Evolutionary conservation across 805 yeast species (phyloP).

Genomic region (Komagataella kurtzmanii): DNA sequence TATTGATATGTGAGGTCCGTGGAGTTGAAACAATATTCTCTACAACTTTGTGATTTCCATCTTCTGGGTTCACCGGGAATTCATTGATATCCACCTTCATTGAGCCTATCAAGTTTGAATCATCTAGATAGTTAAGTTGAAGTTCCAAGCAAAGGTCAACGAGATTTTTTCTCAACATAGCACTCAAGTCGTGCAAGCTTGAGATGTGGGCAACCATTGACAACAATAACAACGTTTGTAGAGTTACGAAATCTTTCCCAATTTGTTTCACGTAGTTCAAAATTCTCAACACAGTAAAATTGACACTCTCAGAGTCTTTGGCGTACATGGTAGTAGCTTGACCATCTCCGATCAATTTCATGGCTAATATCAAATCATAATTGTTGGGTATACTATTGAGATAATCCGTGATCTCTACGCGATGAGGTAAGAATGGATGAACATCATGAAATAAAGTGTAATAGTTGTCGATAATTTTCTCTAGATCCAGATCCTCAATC

Average conservation of each 20-base stretch:
- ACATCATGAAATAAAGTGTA: constrained; percentile 24
- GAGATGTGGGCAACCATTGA: constrained; percentile 35
- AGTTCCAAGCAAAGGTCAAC: constrained; percentile 23
- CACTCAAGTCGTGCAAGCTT: constrained; percentile 33
- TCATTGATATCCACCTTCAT: background rate
- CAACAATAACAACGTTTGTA: constrained; percentile 27
- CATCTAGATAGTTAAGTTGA: constrained; percentile 25
- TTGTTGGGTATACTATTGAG: constrained; percentile 20
- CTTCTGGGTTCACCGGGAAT: background rate
- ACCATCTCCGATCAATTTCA: constrained; percentile 38
- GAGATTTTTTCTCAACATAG: constrained; percentile 26
- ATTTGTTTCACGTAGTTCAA: constrained; percentile 15
- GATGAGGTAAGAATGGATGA: constrained; percentile 35
- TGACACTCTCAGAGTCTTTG: constrained; percentile 25
- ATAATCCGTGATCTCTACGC: constrained; percentile 19
- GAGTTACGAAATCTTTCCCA: constrained; percentile 27
- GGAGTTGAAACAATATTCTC: constrained; percentile 8
- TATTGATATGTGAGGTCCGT: constrained; percentile 10
- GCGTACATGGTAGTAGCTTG: constrained; percentile 22
- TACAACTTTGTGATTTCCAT: constrained; percentile 1
- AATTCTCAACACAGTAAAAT: constrained; percentile 20
- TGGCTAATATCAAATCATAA: constrained; percentile 27
- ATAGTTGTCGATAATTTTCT: constrained; percentile 16
- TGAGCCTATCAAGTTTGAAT: constrained; percentile 4
- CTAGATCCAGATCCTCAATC: constrained; percentile 11